Conservation (phyloP, 495 filamentous ascomycete genomes). For the Rostrohypoxylon terebratum region DNA sequence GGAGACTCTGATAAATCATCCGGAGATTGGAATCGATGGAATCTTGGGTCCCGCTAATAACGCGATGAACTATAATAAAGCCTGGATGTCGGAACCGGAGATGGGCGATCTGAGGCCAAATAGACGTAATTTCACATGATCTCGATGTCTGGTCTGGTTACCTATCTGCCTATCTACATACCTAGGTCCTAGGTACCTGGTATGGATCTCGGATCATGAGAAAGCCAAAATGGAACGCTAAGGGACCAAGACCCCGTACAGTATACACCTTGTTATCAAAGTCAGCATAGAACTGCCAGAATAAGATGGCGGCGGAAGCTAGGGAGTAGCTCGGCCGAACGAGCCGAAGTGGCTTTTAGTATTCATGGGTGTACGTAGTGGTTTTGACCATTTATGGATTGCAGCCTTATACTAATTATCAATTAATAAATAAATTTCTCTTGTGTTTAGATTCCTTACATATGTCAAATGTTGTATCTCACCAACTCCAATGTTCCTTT, state of each 20-base stretch:
- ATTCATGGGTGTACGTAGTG: not conserved
- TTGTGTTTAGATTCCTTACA: not conserved
- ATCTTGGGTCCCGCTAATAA: not conserved
- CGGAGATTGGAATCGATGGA: not conserved
- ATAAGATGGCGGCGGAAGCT: slow-evolving; percentile 11
- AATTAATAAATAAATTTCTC: not conserved
- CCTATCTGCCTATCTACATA: no score
- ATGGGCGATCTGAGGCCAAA: slow-evolving; percentile 20
- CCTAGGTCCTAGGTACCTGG: no score
- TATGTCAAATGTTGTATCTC: not conserved
- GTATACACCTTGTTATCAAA: slow-evolving; percentile 6
- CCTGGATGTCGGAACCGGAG: slow-evolving; percentile 26
- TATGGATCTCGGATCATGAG: not conserved
- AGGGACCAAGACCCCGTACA: slow-evolving; percentile 23
- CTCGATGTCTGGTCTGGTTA: not conserved
- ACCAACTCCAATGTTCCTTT: slow-evolving; percentile 14
- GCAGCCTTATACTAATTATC: not conserved
- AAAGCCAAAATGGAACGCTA: slow-evolving; percentile 11
- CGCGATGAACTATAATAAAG: not conserved
- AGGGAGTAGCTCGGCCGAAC: slow-evolving; percentile 3
- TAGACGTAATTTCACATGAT: slow-evolving; percentile 21
- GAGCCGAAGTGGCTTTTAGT: not conserved
- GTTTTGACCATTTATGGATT: not conserved
- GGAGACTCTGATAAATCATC: not conserved
- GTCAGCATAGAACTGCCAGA: slow-evolving; percentile 8